Base-by-base conservation (phyloP, 2,329 filamentous ascomycete species). In the Cordyceps pruinosa region DNA sequence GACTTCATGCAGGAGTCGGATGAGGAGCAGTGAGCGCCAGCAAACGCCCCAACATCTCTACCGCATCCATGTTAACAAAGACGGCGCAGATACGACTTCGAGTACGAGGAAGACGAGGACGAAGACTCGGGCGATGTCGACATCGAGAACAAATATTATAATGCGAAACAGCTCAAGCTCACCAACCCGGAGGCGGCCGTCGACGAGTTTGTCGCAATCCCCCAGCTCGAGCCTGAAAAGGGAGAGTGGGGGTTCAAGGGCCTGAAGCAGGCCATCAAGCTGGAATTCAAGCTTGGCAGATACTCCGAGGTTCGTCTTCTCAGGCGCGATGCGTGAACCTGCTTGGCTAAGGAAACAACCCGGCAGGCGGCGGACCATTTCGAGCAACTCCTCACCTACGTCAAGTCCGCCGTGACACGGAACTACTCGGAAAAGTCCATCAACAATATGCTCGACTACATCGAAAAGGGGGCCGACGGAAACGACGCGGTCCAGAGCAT, bases 121-220 rank as follows among this genome's bases (percentile, higher is more conserved):
- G 89, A 95, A 44, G 87, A 96, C 58, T 85, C 83, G 32, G 91
- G 87, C 58, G 90, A 97, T 70, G 89, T 97, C 66, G 91, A 93
- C 64, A 95, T 97, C 70, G 94, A 99, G 72, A 99, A 99, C 78
- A 97, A 96, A 76, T 99, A 99, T 78, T 99, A 97, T 81, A 97
- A 97, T 74, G 94, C 94, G 44, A 99, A 99, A 75, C 93, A 97
- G 75, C 86, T 96, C 70, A 99, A 97, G 77, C 79, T 80, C 44
- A 86, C 87, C 61, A 90, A 92, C 58, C 91, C 93, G 1, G 84
- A 94, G 66, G 90, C 90, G 64, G 94, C 94, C 2, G 88, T 99
- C 57, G 84, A 86, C 35, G 93, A 97, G 70, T 99, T 99, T 66
- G 76, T 97, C n/a, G 88, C 85, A 32, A 87, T 99, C 61, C 91